These are phyloP conservation scores for Leersia perrieri DNA, from an alignment of 176 grass and related monocot species.

Conservation along the genomic window DNA sequence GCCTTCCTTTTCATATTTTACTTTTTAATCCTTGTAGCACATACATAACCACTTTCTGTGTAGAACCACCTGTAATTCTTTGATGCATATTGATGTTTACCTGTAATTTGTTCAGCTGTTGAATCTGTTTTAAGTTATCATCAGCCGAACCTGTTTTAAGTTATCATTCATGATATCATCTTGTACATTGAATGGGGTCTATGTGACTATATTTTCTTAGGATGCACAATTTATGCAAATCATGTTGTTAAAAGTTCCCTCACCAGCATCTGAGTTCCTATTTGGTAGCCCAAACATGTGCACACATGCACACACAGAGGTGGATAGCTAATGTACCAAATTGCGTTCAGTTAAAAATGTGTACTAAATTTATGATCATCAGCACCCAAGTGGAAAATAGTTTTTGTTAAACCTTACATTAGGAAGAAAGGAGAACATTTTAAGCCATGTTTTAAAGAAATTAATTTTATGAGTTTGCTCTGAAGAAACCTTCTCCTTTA, in stretches of 20 bases:
- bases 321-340: background rate
- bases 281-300: background rate
- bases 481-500: background rate
- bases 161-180: background rate
- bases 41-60: constrained; percentile 7
- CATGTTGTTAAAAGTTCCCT: background rate
- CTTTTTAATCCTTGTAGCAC: constrained; percentile 9
- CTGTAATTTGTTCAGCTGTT: constrained; percentile 6
- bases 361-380: background rate
- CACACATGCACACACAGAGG: background rate
- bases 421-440: constrained; percentile 7
- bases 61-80: background rate
- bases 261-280: too few species aligned
- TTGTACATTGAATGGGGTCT: background rate
- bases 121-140: background rate
- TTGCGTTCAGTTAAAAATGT: background rate
- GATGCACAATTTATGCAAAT: background rate
- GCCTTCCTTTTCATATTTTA: constrained; percentile 17
- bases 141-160: background rate
- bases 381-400: background rate
- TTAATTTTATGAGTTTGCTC: constrained; percentile 8
- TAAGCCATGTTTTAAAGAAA: background rate
- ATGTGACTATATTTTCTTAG: background rate
- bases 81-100: background rate
- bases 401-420: constrained; percentile 17